phyloP scores from a whole-genome alignment of 176 grass and related monocot species.

The Puya raimondii region DNA sequence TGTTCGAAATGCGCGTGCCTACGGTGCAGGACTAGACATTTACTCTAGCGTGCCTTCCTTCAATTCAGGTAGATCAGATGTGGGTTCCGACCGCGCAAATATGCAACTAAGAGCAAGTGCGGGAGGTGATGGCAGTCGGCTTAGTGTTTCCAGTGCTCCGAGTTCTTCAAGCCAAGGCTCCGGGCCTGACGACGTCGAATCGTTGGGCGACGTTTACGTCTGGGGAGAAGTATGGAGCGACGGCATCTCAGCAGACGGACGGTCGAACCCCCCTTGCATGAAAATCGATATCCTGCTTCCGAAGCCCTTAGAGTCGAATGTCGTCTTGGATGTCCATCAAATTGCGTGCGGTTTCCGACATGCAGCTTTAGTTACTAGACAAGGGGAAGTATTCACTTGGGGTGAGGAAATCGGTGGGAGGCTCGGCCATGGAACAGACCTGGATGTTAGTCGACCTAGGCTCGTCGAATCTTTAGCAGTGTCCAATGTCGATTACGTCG shows the following conservation, averaged over 20 bases:
- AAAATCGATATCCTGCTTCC: slow-evolving; percentile 68
- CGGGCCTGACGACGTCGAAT: slow-evolving; percentile 82
- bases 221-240: slow-evolving; percentile 96
- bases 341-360: slow-evolving; percentile 73
- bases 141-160: slow-evolving; percentile 84
- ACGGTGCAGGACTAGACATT: slow-evolving; percentile 47
- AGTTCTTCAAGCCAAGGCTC: slow-evolving; percentile 69
- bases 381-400: slow-evolving; percentile 94
- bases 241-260: slow-evolving; percentile 37
- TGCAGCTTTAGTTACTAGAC: slow-evolving; percentile 72
- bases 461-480: slow-evolving; percentile 69
- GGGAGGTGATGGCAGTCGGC: slow-evolving; percentile 43
- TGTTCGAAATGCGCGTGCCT: slow-evolving; percentile 31
- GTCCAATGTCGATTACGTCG: slow-evolving; percentile 67
- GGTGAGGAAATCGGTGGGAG: slow-evolving; percentile 71
- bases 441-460: slow-evolving; percentile 58
- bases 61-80: slow-evolving; percentile 68
- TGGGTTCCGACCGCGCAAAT: slow-evolving; percentile 50
- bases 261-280: slow-evolving; percentile 26
- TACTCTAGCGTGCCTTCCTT: slow-evolving; percentile 32
- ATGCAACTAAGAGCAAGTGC: slow-evolving; percentile 81
- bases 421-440: slow-evolving; percentile 61
- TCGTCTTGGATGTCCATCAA: slow-evolving; percentile 85
- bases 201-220: slow-evolving; percentile 88
- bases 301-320: slow-evolving; percentile 82